Base-by-base conservation (phyloP, 2,329 filamentous ascomycete species). In the Rhynchosporium agropyri region DNA sequence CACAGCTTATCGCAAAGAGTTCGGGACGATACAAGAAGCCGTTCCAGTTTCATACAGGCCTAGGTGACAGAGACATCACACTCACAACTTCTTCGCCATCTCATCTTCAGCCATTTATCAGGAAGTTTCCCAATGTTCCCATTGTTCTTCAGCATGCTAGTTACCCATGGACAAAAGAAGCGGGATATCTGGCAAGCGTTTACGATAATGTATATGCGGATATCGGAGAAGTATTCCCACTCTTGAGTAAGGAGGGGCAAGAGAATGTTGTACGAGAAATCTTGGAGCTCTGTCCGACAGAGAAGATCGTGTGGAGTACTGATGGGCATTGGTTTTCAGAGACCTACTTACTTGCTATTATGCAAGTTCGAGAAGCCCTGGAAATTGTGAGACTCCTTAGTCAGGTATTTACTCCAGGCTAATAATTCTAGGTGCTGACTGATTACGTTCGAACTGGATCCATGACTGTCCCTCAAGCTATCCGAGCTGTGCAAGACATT, bases 181-280 rank as follows among this genome's bases (percentile, higher is more conserved):
- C 89, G 0, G 90, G 89, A 0, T 96, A 94, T 72, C 80, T 96
- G 26, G 90, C 91, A 0, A 85, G 84, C 0, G 86, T 90, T 28
- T 95, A 92, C 72, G 80, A 84, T 29, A 94, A 96, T 71, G 89
- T 90, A 1, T 95, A 92, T 72, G 84, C 91, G 12, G 92, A 96
- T 71, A 85, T 96, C 60, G 91, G 92, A 0, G 89, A 92, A 71
- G 88, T 95, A 0, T 96, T 95, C 64, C 91, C 91, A 0, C 88
- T 87, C 76, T 76, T 95, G 43, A 93, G 88, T 66, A 83, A 88
- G 55, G 86, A 91, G 63, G 92, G 90, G 0, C 90, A 96, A 73
- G 86, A 89, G 68, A 79, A 80, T 0, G 83, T 92, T 1, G 68
- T 96, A 12, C 84, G 87, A 50, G 84, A 95, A 72, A 85, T 90